These are phyloP conservation scores for Hygrophoropsis aurantiaca DNA, from an alignment of 768 basidiomycete genomes.

Conservation along the genomic window DNA sequence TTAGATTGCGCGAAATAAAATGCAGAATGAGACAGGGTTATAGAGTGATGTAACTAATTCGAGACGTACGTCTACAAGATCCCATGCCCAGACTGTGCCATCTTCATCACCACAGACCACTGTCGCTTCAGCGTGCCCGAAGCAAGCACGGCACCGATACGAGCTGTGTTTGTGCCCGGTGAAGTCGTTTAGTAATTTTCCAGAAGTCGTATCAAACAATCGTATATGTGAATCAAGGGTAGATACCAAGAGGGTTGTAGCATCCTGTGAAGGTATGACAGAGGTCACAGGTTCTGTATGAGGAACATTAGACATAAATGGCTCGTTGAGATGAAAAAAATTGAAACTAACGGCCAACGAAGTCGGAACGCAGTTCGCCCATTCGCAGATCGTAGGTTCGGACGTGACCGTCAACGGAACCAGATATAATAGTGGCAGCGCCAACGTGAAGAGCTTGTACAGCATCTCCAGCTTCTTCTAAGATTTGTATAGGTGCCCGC, in stretches of 20 bases:
- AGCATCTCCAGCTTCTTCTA: slow-evolving; percentile 87
- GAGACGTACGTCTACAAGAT: slow-evolving; percentile 76
- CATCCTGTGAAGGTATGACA: slow-evolving; percentile 76
- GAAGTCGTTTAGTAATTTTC: slow-evolving; percentile 85
- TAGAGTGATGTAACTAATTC: too few species aligned
- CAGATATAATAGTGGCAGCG: slow-evolving; percentile 66
- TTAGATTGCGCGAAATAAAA: slow-evolving; percentile 3
- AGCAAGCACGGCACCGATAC: slow-evolving; percentile 80
- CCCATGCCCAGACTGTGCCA: slow-evolving; percentile 90
- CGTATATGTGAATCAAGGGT: slow-evolving; percentile 84
- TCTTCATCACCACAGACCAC: slow-evolving; percentile 90
- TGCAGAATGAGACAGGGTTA: slow-evolving; percentile 9
- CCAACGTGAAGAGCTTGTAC: slow-evolving; percentile 78
- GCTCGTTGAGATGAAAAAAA: background rate
- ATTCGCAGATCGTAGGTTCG: slow-evolving; percentile 94
- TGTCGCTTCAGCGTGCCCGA: slow-evolving; percentile 78
- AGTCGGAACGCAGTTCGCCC: slow-evolving; percentile 88
- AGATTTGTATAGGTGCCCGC: slow-evolving; percentile 84
- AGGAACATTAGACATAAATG: background rate
- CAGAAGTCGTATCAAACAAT: slow-evolving; percentile 80
- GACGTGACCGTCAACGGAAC: slow-evolving; percentile 89
- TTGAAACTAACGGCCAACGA: slow-evolving; percentile 74
- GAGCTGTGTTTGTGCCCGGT: slow-evolving; percentile 70
- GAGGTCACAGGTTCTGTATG: slow-evolving; percentile 81
- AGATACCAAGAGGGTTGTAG: slow-evolving; percentile 76